These are phyloP conservation scores for Epithemia pelagica DNA, from an alignment of 108 stramenopile genomes.

Conservation along the genomic window DNA sequence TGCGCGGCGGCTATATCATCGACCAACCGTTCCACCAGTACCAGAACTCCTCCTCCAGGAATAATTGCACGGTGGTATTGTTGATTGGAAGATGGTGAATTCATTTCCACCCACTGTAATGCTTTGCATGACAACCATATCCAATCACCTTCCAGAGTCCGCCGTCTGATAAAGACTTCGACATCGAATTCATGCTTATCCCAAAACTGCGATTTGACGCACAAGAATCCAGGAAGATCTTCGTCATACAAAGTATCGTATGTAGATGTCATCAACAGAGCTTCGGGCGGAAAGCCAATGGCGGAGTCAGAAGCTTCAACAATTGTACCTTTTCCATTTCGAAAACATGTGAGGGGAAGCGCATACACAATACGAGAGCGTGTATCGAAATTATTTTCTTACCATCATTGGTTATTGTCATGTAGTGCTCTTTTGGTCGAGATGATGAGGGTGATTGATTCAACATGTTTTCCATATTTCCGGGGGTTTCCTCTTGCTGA, in stretches of 20 bases:
- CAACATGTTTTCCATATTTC: not conserved
- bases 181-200: conserved; percentile 70
- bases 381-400: conserved; percentile 10
- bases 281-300: conserved; percentile 70
- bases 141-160: conserved; percentile 56
- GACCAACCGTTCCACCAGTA: conserved; percentile 53
- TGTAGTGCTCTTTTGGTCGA: conserved; percentile 62
- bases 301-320: conserved; percentile 73
- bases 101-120: conserved; percentile 41
- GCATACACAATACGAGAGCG: not conserved
- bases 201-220: conserved; percentile 80
- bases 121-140: conserved; percentile 68
- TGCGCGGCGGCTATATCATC: conserved; percentile 56
- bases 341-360: conserved; percentile 6
- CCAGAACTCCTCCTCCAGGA: conserved; percentile 31
- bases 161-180: conserved; percentile 59
- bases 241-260: conserved; percentile 73
- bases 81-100: not conserved
- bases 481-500: not conserved
- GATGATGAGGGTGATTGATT: conserved; percentile 5
- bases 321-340: conserved; percentile 83
- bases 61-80: conserved; percentile 11
- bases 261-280: conserved; percentile 75
- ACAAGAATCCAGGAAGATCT: conserved; percentile 65
- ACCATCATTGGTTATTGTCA: conserved; percentile 87